Conservation (phyloP, 768 basidiomycete genomes). For the Serpula lacrymans region DNA sequence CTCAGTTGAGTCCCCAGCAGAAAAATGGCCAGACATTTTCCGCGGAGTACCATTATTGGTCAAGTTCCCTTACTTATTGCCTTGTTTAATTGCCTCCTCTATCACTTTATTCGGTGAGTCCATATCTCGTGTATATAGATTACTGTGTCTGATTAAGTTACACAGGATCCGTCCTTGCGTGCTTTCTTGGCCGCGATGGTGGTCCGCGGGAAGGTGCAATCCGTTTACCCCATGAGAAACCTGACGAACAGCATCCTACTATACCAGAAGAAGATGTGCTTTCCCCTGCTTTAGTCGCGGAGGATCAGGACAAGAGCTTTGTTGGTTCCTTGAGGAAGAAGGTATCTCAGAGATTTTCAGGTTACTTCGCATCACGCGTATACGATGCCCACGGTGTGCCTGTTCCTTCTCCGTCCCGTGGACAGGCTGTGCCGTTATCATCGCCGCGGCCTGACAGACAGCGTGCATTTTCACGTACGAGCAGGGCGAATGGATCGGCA, state of each 20-base stretch:
- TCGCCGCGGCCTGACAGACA: slow-evolving; percentile 39
- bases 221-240: slow-evolving; percentile 78
- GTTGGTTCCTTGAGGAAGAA: slow-evolving; percentile 43
- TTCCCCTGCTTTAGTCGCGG: slow-evolving; percentile 44
- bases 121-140: neutral
- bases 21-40: slow-evolving; percentile 83
- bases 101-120: slow-evolving; percentile 68
- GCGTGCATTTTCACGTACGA: slow-evolving; percentile 51
- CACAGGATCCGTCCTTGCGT: slow-evolving; percentile 78
- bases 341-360: slow-evolving; percentile 54
- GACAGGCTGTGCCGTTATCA: slow-evolving; percentile 42
- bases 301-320: slow-evolving; percentile 31
- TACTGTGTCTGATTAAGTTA: slow-evolving; percentile 1
- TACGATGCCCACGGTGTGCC: slow-evolving; percentile 36
- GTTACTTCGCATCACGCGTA: slow-evolving; percentile 53
- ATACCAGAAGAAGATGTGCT: slow-evolving; percentile 65
- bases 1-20: slow-evolving; percentile 77
- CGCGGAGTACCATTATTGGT: slow-evolving; percentile 62
- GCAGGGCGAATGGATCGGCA: slow-evolving; percentile 69
- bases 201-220: slow-evolving; percentile 87
- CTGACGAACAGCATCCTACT: slow-evolving; percentile 35
- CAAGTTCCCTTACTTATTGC: slow-evolving; percentile 86
- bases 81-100: slow-evolving; percentile 72
- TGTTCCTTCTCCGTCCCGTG: slow-evolving; percentile 34
- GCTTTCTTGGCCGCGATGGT: slow-evolving; percentile 89